Conservation (phyloP, 1,284 basidiomycete genomes). For the Cryptococcus sp. region DNA sequence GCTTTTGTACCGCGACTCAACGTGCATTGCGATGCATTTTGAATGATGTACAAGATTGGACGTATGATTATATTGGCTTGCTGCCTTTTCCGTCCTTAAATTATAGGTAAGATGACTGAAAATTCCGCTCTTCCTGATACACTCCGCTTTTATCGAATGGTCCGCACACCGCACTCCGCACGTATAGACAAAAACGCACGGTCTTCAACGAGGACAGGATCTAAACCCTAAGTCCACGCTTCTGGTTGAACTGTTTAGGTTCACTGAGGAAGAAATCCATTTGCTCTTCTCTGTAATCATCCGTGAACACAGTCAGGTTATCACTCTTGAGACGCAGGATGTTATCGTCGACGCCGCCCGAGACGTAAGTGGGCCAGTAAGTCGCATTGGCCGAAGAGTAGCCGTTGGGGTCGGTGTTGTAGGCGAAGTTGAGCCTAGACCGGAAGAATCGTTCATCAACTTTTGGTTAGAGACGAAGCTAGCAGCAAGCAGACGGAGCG, state of each 20-base stretch:
- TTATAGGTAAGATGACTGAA: no score
- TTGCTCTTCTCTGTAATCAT: constrained; percentile 39
- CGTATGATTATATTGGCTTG: no score
- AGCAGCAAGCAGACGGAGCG: constrained; percentile 5
- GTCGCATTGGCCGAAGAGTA: constrained; percentile 24
- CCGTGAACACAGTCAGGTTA: constrained; percentile 39
- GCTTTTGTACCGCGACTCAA: no score
- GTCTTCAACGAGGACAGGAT: no score
- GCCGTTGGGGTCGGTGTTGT: constrained; percentile 44
- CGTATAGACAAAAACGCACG: no score
- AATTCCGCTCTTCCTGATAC: no score
- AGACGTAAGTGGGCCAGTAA: constrained; percentile 39
- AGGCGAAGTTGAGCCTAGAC: constrained; percentile 47
- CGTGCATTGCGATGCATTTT: no score
- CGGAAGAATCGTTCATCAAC: not conserved
- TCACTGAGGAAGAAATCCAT: constrained; percentile 37
- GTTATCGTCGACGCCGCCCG: constrained; percentile 20
- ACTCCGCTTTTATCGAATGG: no score
- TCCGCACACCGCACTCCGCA: no score
- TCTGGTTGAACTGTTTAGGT: constrained; percentile 29
- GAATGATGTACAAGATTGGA: no score
- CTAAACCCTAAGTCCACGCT: not conserved
- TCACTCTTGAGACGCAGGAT: constrained; percentile 30
- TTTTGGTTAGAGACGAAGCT: not conserved
- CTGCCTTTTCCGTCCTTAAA: no score